Conservation (phyloP, 192 early-diverging fungal genomes). For the Phycomyces blakesleeanus region DNA sequence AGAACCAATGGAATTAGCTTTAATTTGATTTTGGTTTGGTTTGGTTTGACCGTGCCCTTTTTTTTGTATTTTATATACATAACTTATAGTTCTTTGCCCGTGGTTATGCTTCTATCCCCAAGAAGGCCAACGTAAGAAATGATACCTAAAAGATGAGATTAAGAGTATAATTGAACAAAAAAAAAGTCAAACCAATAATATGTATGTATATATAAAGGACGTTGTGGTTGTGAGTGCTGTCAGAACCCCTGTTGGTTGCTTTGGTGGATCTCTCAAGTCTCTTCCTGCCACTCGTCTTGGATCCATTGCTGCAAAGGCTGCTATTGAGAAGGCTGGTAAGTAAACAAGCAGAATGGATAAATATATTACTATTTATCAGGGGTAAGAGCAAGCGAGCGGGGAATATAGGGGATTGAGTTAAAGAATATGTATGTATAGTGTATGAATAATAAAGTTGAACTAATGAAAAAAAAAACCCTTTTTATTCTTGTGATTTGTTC, state of each 20-base stretch:
- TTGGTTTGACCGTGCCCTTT: no score
- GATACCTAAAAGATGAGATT: no score
- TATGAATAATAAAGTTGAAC: no score
- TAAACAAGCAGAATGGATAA: neutral
- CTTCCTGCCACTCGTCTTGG: slow-evolving; percentile 85
- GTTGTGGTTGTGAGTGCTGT: slow-evolving; percentile 66
- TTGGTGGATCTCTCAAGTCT: slow-evolving; percentile 83
- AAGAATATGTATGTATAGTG: no score
- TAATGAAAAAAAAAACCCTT: no score
- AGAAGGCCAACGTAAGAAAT: slow-evolving; percentile 21
- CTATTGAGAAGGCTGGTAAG: slow-evolving; percentile 77
- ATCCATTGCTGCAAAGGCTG: slow-evolving; percentile 76
- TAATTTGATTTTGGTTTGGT: no score
- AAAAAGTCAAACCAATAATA: neutral
- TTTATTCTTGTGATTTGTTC: no score
- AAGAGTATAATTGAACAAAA: no score
- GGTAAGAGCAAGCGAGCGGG: no score
- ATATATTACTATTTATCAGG: neutral
- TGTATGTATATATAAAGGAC: slow-evolving; percentile 33
- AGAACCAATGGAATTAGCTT: no score
- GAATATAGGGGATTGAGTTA: no score
- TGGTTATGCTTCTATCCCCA: slow-evolving; percentile 25
- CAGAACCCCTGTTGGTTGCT: slow-evolving; percentile 90
- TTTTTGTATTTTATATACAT: no score
- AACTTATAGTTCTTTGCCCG: slow-evolving; percentile 8